A percentile compares a stretch with the other conserved stretches of the same genome.
Evolutionary conservation across 176 grass and related monocot genomes (phyloP).

Genomic region (Carex pumila): DNA sequence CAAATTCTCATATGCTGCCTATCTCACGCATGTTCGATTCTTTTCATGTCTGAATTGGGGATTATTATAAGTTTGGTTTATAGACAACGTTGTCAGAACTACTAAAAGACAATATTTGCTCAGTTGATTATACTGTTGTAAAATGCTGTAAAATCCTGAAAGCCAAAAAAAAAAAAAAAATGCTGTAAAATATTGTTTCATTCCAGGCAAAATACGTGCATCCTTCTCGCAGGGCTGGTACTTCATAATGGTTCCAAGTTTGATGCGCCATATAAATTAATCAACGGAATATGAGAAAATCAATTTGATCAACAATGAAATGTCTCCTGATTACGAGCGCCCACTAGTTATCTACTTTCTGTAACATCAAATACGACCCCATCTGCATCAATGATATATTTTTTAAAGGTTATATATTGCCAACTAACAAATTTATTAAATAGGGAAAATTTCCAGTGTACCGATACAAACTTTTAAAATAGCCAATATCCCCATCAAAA

Average conservation of each 20-base stretch:
- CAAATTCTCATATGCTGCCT: not conserved
- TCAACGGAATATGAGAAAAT: not conserved
- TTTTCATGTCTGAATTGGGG: not conserved
- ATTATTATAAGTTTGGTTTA: no score
- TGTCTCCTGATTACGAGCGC: not conserved
- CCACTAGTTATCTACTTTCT: not conserved
- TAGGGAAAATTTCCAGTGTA: not conserved
- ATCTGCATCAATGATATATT: not conserved
- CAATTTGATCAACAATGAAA: not conserved
- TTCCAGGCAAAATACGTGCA: no score
- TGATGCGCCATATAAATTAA: not conserved
- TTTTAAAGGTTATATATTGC: not conserved
- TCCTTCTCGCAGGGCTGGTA: no score
- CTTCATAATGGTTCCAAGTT: no score
- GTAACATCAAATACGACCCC: not conserved
- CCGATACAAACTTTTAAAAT: no score
- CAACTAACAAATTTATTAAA: not conserved
- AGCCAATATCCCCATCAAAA: no score
- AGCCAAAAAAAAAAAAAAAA: no score
- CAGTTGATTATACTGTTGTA: no score
- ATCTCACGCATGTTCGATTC: not conserved
- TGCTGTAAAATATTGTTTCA: no score
- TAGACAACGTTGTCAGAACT: no score
- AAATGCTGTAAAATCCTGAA: no score
- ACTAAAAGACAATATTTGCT: no score